Evolutionary conservation across 2,329 filamentous ascomycete species (phyloP), one percentile per base, ranked within the genome.

Genomic region (Paecilomyces variotii): DNA sequence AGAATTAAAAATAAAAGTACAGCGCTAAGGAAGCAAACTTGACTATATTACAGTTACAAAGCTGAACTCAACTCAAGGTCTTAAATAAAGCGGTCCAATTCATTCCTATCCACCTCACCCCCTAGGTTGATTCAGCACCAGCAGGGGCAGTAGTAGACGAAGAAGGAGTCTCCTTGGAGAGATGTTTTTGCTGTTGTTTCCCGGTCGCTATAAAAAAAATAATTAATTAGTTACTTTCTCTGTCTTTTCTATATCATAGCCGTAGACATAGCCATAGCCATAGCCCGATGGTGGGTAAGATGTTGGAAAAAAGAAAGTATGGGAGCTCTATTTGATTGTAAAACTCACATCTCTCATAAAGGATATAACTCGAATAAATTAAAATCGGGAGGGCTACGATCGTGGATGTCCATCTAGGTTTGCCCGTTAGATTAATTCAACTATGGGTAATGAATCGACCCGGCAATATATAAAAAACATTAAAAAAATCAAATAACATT

Each of bases 341-440:
- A 32, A 9, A 52, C 50, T 61, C 45, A 69, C 67, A 62, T 60
- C 67, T 61, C 55, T 69, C 60, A 57, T 65, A 69, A 49, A 69
- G 59, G 28, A 63, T 60, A 57, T 65, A 69, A 52, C 63, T 68
- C 28, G 67, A 68, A 53, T 60, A 67, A 50, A 69, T 27, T 39
- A 69, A 35, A 57, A 69, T 67, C 34, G 67, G 67, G 5, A 68
- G 52, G 4, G 67, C 66, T 4, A 69, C 65, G 28, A 69, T 68
- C n/a, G 61, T 63, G 51, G 65, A 60, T 28, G 61, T 62, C 67
- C 67, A 69, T 57, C 67, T 69, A 55, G 24, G 24, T 27, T 7
- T 19, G 4, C 14, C 14, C 5, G n/a, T 45, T 45, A 45, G 14
- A 45, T 45, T 45, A 45, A 6, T 45, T n/a, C 14, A 19, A 19